phyloP scores from a whole-genome alignment of 768 basidiomycete genomes.

The Rhodosporidiobolus sp. region DNA sequence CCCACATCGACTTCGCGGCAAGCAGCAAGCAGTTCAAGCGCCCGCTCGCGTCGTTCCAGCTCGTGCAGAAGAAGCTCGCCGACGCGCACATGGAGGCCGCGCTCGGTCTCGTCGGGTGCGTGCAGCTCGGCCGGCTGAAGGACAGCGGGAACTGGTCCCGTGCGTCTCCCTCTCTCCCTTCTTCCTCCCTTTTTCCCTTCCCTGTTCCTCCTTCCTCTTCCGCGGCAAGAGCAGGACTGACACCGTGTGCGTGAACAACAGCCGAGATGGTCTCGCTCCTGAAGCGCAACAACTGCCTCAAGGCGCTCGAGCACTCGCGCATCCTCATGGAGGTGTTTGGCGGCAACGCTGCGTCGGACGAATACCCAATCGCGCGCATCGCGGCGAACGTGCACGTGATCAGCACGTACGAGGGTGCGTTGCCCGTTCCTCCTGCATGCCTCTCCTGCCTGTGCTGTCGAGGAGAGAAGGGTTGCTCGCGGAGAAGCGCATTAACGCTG shows the following conservation, averaged over 20 bases:
- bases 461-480: too few species aligned
- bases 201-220: too few species aligned
- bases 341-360: constrained; percentile 88
- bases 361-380: constrained; percentile 91
- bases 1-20: constrained; percentile 41
- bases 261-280: constrained; percentile 92
- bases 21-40: constrained; percentile 75
- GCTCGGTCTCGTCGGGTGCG: constrained; percentile 45
- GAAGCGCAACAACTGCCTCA: constrained; percentile 94
- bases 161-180: constrained; percentile 6
- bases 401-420: constrained; percentile 83
- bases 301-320: constrained; percentile 79
- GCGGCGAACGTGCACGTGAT: constrained; percentile 77
- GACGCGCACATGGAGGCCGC: constrained; percentile 85
- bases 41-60: constrained; percentile 89
- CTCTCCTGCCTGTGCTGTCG: background rate
- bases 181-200: background rate
- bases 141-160: constrained; percentile 66
- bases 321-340: constrained; percentile 83
- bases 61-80: constrained; percentile 95
- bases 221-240: too few species aligned
- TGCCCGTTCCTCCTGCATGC: background rate
- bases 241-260: background rate
- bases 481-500: background rate
- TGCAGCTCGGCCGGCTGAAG: constrained; percentile 71